These are phyloP conservation scores for Moringa oleifera DNA, from an alignment of 345 rosid species.

Conservation along the genomic window DNA sequence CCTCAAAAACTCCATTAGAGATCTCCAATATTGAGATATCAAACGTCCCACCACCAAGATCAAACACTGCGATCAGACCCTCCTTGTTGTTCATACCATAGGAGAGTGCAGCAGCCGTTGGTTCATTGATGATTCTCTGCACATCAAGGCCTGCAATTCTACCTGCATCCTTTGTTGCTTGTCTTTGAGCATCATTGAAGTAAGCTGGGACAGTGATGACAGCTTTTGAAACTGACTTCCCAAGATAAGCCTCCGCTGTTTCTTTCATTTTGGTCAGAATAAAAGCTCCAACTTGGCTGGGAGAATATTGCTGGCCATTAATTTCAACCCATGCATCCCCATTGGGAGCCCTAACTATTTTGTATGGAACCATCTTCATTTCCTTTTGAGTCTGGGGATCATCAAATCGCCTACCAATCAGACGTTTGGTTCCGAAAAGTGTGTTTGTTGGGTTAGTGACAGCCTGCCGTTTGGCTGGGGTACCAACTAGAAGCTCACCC, in stretches of 20 bases:
- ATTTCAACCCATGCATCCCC: conserved; percentile 97
- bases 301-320: conserved; percentile 78
- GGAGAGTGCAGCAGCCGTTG: conserved; percentile 93
- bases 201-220: conserved; percentile 92
- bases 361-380: conserved; percentile 85
- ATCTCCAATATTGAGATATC: conserved; percentile 87
- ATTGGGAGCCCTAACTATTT: conserved; percentile 80
- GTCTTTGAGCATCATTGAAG: conserved; percentile 95
- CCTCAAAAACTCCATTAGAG: conserved; percentile 96
- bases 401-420: conserved; percentile 73
- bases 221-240: conserved; percentile 63
- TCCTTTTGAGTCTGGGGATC: conserved; percentile 82
- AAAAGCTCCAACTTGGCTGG: conserved; percentile 85
- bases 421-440: conserved; percentile 67
- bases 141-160: conserved; percentile 89
- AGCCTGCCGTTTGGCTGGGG: conserved; percentile 93
- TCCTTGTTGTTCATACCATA: conserved; percentile 93
- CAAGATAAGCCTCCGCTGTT: conserved; percentile 82
- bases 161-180: conserved; percentile 96
- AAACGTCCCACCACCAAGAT: conserved; percentile 92
- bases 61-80: conserved; percentile 89
- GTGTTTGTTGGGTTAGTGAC: conserved; percentile 88
- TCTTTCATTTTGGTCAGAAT: conserved; percentile 85
- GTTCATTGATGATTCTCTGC: conserved; percentile 85
- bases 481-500: conserved; percentile 76